Evolutionary conservation across 805 yeast species (phyloP).

Genomic region (Phaffomyces antillensis): DNA sequence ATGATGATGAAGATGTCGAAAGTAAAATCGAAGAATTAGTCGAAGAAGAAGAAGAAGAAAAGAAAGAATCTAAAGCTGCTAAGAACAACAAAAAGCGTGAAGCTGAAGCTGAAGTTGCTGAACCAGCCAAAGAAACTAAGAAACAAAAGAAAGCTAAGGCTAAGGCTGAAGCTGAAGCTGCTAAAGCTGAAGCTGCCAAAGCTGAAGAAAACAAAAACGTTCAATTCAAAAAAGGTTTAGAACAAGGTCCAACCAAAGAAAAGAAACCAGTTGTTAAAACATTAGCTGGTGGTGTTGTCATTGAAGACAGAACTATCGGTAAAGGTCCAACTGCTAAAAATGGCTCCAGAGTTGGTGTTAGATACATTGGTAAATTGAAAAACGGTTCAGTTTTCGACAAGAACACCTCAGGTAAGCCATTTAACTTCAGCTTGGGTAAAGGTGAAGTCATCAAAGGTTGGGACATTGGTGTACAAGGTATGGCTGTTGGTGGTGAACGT

Average conservation of each 20-base stretch:
- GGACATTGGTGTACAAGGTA: slow-evolving; percentile 98
- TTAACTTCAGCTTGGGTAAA: slow-evolving; percentile 81
- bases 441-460: slow-evolving; percentile 99
- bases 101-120: slow-evolving; percentile 41
- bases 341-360: slow-evolving; percentile 88
- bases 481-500: slow-evolving; percentile 99
- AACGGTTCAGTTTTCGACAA: slow-evolving; percentile 96
- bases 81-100: slow-evolving; percentile 28
- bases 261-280: slow-evolving; percentile 67
- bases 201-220: slow-evolving; percentile 56
- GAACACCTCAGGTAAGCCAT: slow-evolving; percentile 96
- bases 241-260: slow-evolving; percentile 77
- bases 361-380: slow-evolving; percentile 96
- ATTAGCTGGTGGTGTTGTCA: slow-evolving; percentile 84
- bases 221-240: slow-evolving; percentile 83
- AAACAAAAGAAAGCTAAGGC: slow-evolving; percentile 20
- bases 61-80: slow-evolving; percentile 19
- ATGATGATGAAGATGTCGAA: slow-evolving; percentile 60
- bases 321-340: slow-evolving; percentile 82
- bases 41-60: slow-evolving; percentile 38
- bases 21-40: slow-evolving; percentile 68
- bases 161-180: not conserved
- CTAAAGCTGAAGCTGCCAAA: slow-evolving; percentile 8
- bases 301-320: slow-evolving; percentile 90
- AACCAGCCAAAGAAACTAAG: slow-evolving; percentile 24